phyloP scores from a whole-genome alignment of 2,329 filamentous ascomycete species.

The Apiospora hydei region DNA sequence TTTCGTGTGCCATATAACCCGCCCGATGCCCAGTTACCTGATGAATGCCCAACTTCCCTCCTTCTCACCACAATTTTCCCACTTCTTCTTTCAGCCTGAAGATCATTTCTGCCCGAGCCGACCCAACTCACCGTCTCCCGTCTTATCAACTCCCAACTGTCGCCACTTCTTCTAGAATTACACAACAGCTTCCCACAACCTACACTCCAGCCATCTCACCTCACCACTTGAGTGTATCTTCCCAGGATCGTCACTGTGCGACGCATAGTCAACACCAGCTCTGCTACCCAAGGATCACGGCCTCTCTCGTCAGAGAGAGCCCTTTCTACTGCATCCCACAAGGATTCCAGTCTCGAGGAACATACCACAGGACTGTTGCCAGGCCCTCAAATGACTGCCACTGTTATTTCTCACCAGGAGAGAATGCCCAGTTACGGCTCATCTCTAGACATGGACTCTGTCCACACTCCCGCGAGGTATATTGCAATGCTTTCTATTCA shows the following conservation, averaged over 20 bases:
- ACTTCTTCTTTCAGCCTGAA: slow-evolving; percentile 46
- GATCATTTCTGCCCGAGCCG: slow-evolving; percentile 43
- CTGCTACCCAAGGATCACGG: slow-evolving; percentile 31
- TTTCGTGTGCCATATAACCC: slow-evolving; percentile 56
- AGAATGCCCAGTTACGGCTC: slow-evolving; percentile 61
- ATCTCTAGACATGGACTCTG: slow-evolving; percentile 63
- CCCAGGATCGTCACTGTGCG: slow-evolving; percentile 33
- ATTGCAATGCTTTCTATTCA: slow-evolving; percentile 60
- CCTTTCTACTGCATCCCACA: slow-evolving; percentile 38
- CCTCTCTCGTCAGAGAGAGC: slow-evolving; percentile 37
- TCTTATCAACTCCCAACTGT: slow-evolving; percentile 31
- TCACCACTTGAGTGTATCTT: slow-evolving; percentile 24
- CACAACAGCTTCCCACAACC: slow-evolving; percentile 30
- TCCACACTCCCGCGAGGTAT: slow-evolving; percentile 69
- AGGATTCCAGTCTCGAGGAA: slow-evolving; percentile 33
- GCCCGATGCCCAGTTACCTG: slow-evolving; percentile 38
- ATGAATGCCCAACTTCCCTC: slow-evolving; percentile 33
- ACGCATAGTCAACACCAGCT: slow-evolving; percentile 35
- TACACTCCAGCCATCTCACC: slow-evolving; percentile 18
- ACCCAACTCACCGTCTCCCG: slow-evolving; percentile 36
- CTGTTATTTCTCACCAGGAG: slow-evolving; percentile 56
- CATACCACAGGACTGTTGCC: slow-evolving; percentile 47
- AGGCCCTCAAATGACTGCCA: slow-evolving; percentile 52
- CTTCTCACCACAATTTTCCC: slow-evolving; percentile 50
- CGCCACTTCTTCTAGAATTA: slow-evolving; percentile 29